Percentiles rank a stretch among this genome's conserved stretches.
These are phyloP conservation scores for Aspergillus nanangensis DNA, from an alignment of 495 filamentous ascomycete species.

Conservation along the genomic window DNA sequence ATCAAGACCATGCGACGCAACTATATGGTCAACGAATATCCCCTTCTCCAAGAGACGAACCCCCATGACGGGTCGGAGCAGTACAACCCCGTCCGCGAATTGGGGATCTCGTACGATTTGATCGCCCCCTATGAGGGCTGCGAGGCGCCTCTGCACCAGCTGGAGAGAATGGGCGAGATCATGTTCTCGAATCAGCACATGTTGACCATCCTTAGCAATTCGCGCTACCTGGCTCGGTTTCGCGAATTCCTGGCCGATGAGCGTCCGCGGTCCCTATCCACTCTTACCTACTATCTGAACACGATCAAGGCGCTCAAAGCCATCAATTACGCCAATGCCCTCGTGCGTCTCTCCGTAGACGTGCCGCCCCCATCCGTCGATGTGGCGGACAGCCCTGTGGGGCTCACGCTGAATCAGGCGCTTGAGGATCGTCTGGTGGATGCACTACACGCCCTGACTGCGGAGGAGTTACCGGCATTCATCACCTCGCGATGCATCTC, in stretches of 20 bases:
- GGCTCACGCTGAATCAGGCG: slow-evolving; percentile 44
- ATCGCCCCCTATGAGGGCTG: slow-evolving; percentile 23
- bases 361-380: slow-evolving; percentile 31
- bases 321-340: slow-evolving; percentile 66
- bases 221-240: slow-evolving; percentile 57
- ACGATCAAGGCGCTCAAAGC: slow-evolving; percentile 64
- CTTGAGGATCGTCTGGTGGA: slow-evolving; percentile 55
- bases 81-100: slow-evolving; percentile 23
- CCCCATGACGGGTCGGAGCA: slow-evolving; percentile 25
- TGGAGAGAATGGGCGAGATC: slow-evolving; percentile 58
- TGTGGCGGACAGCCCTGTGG: slow-evolving; percentile 33
- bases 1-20: slow-evolving; percentile 22
- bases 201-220: slow-evolving; percentile 55
- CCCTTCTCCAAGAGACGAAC: slow-evolving; percentile 27
- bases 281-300: slow-evolving; percentile 62
- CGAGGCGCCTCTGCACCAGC: slow-evolving; percentile 28
- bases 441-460: slow-evolving; percentile 55
- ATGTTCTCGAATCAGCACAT: slow-evolving; percentile 66
- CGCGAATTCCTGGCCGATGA: slow-evolving; percentile 66
- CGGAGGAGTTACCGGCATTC: slow-evolving; percentile 67
- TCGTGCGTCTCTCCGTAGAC: slow-evolving; percentile 37
- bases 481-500: slow-evolving; percentile 45
- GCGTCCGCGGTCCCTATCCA: slow-evolving; percentile 64
- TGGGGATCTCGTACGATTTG: slow-evolving; percentile 25
- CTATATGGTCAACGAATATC: slow-evolving; percentile 21